phyloP scores from a whole-genome alignment of 2,329 filamentous ascomycete genomes.

The Didymellaceae sp. region DNA sequence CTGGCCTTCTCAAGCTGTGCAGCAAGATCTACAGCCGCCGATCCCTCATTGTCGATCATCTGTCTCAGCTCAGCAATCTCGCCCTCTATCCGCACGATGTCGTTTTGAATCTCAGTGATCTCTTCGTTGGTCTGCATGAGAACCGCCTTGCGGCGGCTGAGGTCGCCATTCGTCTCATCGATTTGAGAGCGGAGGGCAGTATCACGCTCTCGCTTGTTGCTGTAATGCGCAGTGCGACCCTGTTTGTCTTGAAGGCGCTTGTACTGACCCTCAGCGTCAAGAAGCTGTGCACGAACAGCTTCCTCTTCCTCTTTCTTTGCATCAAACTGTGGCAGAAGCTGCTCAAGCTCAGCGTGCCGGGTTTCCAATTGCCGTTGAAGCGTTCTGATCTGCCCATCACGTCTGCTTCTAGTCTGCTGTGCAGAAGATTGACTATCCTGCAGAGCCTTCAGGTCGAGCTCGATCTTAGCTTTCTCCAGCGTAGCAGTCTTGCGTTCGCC shows the following conservation, averaged over 20 bases:
- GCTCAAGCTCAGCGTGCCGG: slow-evolving; percentile 77
- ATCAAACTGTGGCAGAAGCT: slow-evolving; percentile 79
- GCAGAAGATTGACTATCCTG: slow-evolving; percentile 81
- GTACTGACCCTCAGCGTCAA: slow-evolving; percentile 75
- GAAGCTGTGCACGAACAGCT: slow-evolving; percentile 72
- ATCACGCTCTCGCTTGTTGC: slow-evolving; percentile 86
- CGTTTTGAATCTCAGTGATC: slow-evolving; percentile 71
- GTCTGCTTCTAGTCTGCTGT: slow-evolving; percentile 73
- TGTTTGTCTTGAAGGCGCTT: slow-evolving; percentile 91
- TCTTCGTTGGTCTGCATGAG: slow-evolving; percentile 85
- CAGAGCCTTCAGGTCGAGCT: slow-evolving; percentile 82
- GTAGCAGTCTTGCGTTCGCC: slow-evolving; percentile 85
- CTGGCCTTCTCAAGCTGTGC: slow-evolving; percentile 78
- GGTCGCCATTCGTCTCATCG: slow-evolving; percentile 74
- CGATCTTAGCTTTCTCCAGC: slow-evolving; percentile 80
- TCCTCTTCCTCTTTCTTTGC: slow-evolving; percentile 75
- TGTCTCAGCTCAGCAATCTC: slow-evolving; percentile 74
- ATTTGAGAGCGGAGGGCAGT: slow-evolving; percentile 82
- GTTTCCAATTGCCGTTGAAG: slow-evolving; percentile 76
- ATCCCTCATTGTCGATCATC: slow-evolving; percentile 79
- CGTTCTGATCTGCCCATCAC: slow-evolving; percentile 73
- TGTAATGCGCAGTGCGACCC: slow-evolving; percentile 84
- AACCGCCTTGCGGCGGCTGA: slow-evolving; percentile 83
- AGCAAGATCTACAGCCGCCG: slow-evolving; percentile 73
- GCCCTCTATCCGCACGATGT: slow-evolving; percentile 74